phyloP scores from a whole-genome alignment of 306 rosid genomes.

The Ormosia semicastrata region DNA sequence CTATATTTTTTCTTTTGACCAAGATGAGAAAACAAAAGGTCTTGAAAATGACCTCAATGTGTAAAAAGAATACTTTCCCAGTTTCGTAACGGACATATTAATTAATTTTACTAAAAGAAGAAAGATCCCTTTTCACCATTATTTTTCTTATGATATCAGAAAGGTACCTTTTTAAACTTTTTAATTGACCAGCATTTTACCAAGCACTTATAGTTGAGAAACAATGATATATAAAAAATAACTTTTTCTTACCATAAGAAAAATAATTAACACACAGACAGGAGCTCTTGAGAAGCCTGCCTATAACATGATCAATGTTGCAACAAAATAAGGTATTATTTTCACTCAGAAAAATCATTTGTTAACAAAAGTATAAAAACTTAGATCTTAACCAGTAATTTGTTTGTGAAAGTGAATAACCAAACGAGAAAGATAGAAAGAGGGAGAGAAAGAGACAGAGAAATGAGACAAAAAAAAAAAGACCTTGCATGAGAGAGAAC shows the following conservation, averaged over 20 bases:
- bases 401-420: neutral
- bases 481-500: conserved; percentile 98
- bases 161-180: no score
- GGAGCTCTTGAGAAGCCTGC: neutral
- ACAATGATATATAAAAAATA: neutral
- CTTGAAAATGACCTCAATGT: conserved; percentile 1
- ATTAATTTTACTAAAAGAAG: neutral
- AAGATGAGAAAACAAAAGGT: neutral
- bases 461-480: neutral
- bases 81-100: neutral
- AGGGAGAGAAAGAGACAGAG: neutral
- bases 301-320: neutral
- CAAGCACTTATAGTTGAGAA: neutral
- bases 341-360: neutral
- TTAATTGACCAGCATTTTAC: neutral
- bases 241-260: neutral
- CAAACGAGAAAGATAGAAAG: neutral
- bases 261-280: no score
- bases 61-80: neutral
- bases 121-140: neutral
- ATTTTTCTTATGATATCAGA: no score
- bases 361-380: neutral
- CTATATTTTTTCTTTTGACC: no score
- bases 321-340: neutral
- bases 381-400: neutral